Percentiles rank a stretch among this genome's conserved stretches.
Evolutionary conservation across 2,329 filamentous ascomycete species (phyloP).

Genomic region (Alternaria rosae): DNA sequence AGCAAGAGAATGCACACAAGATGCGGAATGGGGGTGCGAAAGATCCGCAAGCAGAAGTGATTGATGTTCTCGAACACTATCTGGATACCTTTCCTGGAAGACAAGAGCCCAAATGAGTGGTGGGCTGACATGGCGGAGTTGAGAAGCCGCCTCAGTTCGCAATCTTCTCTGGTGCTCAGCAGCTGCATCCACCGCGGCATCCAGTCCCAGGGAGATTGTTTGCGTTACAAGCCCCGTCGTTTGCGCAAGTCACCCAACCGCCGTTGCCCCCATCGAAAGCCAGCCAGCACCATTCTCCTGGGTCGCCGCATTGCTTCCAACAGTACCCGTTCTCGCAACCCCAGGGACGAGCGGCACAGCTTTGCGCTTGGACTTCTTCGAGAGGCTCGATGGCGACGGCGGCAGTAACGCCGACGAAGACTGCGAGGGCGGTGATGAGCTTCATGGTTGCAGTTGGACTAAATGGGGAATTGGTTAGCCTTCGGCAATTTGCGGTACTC

Average conservation of each 20-base stretch:
- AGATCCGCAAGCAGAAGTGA: constrained; percentile 19
- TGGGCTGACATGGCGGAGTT: background rate
- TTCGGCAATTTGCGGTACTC: background rate
- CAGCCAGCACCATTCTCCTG: background rate
- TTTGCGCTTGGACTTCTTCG: background rate
- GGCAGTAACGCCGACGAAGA: background rate
- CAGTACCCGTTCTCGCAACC: background rate
- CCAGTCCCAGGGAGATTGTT: too few relatives aligned
- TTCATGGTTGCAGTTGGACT: constrained; percentile 1
- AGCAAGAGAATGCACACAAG: constrained; percentile 25
- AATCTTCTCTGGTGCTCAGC: background rate
- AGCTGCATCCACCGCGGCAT: background rate
- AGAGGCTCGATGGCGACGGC: background rate
- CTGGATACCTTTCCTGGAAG: constrained; percentile 16
- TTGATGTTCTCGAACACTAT: constrained; percentile 35
- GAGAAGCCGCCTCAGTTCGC: background rate
- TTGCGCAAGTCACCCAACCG: background rate
- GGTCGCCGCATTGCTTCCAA: background rate
- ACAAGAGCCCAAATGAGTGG: background rate
- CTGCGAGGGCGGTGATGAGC: constrained; percentile 1
- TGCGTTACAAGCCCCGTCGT: background rate
- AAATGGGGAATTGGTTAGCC: background rate
- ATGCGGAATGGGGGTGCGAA: background rate
- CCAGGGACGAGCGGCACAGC: background rate
- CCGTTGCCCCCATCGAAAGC: fast-evolving